A percentile compares a stretch with the other conserved stretches of the same genome.
Conservation (phyloP, 2,329 filamentous ascomycete genomes). For the Bretziella fagacearum region DNA sequence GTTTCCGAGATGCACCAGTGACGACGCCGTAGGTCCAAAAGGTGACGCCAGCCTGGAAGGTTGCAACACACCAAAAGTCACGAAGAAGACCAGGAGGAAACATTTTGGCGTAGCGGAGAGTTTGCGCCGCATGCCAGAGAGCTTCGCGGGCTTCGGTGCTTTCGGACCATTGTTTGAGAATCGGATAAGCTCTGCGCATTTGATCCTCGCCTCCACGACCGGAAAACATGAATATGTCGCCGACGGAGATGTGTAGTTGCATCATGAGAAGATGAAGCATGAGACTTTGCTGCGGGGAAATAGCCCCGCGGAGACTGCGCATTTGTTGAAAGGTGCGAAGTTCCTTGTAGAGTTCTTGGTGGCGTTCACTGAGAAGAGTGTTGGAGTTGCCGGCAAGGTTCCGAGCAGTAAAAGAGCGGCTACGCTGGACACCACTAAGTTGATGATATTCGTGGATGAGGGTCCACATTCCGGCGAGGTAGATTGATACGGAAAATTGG, state of each 20-base stretch:
- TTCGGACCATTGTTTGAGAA: constrained; percentile 41
- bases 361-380: constrained; percentile 35
- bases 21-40: constrained; percentile 55
- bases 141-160: constrained; percentile 39
- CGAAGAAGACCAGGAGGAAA: constrained; percentile 38
- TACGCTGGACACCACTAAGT: constrained; percentile 32
- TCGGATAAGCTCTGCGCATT: constrained; percentile 40
- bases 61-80: constrained; percentile 50
- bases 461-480: constrained; percentile 48
- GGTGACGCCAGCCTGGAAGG: constrained; percentile 51
- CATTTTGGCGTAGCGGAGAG: constrained; percentile 40
- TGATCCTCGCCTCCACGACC: constrained; percentile 52
- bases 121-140: constrained; percentile 51
- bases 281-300: constrained; percentile 30
- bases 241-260: constrained; percentile 46
- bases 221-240: constrained; percentile 50
- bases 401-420: constrained; percentile 29
- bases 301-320: constrained; percentile 20
- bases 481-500: constrained; percentile 39
- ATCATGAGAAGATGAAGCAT: constrained; percentile 40
- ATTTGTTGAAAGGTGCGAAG: constrained; percentile 32
- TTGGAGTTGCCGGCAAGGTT: constrained; percentile 25
- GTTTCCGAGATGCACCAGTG: constrained; percentile 20
- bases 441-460: constrained; percentile 50
- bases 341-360: constrained; percentile 44